phyloP scores from a whole-genome alignment of 164 flowering plant genomes.

The Litsea cubeba region DNA sequence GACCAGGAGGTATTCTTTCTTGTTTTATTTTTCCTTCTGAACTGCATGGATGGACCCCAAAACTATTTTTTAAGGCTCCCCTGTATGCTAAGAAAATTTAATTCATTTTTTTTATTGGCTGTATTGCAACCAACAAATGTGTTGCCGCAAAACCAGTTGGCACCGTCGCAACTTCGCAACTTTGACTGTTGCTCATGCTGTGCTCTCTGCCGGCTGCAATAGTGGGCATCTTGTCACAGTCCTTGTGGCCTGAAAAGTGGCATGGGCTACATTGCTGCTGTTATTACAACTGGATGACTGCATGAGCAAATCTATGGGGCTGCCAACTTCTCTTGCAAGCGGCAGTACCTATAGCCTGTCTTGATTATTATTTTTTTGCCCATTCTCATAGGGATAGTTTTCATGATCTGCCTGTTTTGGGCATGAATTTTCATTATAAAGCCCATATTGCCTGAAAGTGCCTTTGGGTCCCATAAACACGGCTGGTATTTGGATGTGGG shows the following conservation, averaged over 20 bases:
- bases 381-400: background rate
- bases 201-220: background rate
- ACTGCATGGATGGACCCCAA: background rate
- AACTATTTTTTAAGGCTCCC: background rate
- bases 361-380: background rate
- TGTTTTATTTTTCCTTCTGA: background rate
- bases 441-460: too few species aligned
- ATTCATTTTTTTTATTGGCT: background rate
- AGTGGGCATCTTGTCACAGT: background rate
- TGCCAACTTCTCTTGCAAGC: background rate
- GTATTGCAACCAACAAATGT: background rate
- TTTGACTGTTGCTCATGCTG: background rate
- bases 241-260: background rate
- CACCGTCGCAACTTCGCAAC: background rate
- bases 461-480: too few species aligned
- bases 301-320: background rate
- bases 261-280: background rate
- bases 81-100: background rate
- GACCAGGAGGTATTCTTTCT: conserved; percentile 77
- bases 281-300: background rate
- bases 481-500: too few species aligned
- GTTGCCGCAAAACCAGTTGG: background rate
- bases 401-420: too few species aligned
- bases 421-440: too few species aligned
- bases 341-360: background rate